Evolutionary conservation across 176 grass and related monocot genomes (phyloP).

Genomic region (Aegilops sharonensis): DNA sequence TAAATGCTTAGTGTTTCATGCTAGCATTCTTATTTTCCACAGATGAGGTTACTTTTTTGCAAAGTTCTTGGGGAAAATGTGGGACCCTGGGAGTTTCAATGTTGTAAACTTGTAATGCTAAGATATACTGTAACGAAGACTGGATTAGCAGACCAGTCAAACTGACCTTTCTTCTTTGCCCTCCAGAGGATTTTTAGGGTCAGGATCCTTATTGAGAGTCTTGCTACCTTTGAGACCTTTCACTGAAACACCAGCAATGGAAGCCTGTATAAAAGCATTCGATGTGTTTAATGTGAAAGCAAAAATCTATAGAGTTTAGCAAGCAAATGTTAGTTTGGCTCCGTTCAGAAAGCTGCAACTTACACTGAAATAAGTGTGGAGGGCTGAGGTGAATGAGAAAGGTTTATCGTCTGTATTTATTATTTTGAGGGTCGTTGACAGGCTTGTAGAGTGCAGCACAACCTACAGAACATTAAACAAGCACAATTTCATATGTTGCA

Average conservation of each 20-base stretch:
- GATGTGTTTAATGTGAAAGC: slow-evolving; percentile 2
- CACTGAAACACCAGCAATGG: slow-evolving; percentile 68
- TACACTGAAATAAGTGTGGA: slow-evolving; percentile 93
- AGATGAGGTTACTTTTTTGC: background rate
- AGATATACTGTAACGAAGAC: background rate
- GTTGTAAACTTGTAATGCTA: slow-evolving; percentile 20
- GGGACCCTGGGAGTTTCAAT: background rate
- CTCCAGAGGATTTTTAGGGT: slow-evolving; percentile 83
- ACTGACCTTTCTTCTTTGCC: slow-evolving; percentile 81
- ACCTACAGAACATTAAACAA: slow-evolving; percentile 52
- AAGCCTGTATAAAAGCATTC: slow-evolving; percentile 56
- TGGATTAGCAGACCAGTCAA: background rate
- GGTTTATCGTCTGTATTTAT: slow-evolving; percentile 77
- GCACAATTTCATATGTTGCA: slow-evolving; percentile 18
- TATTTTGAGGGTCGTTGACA: slow-evolving; percentile 72
- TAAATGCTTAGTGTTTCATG: background rate
- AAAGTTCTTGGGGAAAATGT: background rate
- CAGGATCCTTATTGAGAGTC: slow-evolving; percentile 89
- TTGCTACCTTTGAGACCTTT: slow-evolving; percentile 91
- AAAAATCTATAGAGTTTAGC: background rate
- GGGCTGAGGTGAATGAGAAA: slow-evolving; percentile 81
- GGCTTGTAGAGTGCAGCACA: slow-evolving; percentile 57
- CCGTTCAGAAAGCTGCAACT: slow-evolving; percentile 39
- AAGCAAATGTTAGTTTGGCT: background rate
- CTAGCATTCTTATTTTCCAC: background rate